Evolutionary conservation across 225 moss, liverwort and hornwort genomes (phyloP).

Genomic region (Pseudoscleropodium purum): DNA sequence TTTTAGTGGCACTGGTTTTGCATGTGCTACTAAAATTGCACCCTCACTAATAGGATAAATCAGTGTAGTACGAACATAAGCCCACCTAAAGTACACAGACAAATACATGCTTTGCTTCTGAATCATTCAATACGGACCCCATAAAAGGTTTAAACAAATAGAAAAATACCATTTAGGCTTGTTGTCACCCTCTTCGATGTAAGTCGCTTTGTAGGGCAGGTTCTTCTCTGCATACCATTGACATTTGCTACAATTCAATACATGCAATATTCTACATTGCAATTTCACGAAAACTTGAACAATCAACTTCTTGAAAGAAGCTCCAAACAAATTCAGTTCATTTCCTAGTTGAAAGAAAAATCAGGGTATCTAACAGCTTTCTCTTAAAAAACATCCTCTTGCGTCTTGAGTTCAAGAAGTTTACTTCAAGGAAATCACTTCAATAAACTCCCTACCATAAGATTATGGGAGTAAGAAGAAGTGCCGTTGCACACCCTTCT

Average conservation of each 20-base stretch:
- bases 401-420: background rate
- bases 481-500: background rate
- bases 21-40: too few relatives aligned
- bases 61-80: too few relatives aligned
- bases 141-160: background rate
- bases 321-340: too few relatives aligned
- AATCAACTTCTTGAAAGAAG: background rate
- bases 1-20: background rate
- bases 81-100: too few relatives aligned
- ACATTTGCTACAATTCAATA: background rate
- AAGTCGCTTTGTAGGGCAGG: constrained; percentile 68
- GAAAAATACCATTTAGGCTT: constrained; percentile 72
- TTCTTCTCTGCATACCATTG: constrained; percentile 43
- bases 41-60: too few relatives aligned
- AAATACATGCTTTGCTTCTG: background rate
- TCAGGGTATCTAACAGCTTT: too few relatives aligned
- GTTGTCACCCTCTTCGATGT: constrained; percentile 79
- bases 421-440: background rate
- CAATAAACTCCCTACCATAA: background rate
- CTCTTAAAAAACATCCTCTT: background rate
- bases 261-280: background rate
- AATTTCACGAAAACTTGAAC: background rate
- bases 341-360: background rate
- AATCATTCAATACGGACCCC: background rate
- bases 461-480: background rate